These are phyloP conservation scores for Xylaria digitata DNA, from an alignment of 2,329 filamentous ascomycete genomes.

Conservation along the genomic window DNA sequence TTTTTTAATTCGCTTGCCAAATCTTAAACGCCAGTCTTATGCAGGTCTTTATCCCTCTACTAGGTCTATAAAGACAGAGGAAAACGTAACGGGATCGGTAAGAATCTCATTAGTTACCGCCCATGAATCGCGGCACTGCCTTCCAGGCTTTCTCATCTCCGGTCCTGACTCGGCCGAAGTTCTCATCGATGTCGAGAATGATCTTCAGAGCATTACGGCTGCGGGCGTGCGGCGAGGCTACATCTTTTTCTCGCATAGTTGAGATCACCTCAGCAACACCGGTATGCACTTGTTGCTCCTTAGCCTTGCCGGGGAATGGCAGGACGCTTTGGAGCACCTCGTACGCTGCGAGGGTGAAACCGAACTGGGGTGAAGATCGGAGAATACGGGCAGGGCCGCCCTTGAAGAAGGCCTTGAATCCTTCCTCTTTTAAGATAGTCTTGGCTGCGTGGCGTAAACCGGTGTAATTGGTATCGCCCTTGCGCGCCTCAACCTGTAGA, in stretches of 20 bases:
- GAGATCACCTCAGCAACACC: constrained; percentile 73
- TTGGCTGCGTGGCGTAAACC: constrained; percentile 85
- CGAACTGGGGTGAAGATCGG: constrained; percentile 95
- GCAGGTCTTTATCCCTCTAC: constrained; percentile 42
- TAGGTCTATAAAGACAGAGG: constrained; percentile 41
- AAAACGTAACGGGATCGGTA: constrained; percentile 26
- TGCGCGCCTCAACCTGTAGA: constrained; percentile 95
- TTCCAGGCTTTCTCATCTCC: constrained; percentile 66
- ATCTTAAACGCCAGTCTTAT: constrained; percentile 47
- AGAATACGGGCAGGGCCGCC: constrained; percentile 95
- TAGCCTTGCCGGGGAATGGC: constrained; percentile 76
- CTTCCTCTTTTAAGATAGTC: constrained; percentile 90
- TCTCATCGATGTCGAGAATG: constrained; percentile 91
- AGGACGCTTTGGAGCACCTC: constrained; percentile 86
- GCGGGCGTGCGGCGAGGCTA: constrained; percentile 63
- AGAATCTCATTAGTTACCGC: constrained; percentile 48
- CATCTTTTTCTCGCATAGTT: constrained; percentile 70
- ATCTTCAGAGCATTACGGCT: constrained; percentile 95
- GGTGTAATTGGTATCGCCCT: constrained; percentile 90
- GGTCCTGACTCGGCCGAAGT: constrained; percentile 82
- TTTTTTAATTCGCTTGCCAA: constrained; percentile 39
- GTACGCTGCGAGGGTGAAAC: constrained; percentile 95
- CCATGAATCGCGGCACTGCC: constrained; percentile 62
- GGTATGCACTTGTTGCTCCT: constrained; percentile 63
- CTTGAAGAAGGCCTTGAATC: constrained; percentile 98